A percentile compares a stretch with the other conserved stretches of the same genome.
These are phyloP conservation scores for Candida nitratophila DNA, from an alignment of 805 yeast genomes.

Conservation along the genomic window DNA sequence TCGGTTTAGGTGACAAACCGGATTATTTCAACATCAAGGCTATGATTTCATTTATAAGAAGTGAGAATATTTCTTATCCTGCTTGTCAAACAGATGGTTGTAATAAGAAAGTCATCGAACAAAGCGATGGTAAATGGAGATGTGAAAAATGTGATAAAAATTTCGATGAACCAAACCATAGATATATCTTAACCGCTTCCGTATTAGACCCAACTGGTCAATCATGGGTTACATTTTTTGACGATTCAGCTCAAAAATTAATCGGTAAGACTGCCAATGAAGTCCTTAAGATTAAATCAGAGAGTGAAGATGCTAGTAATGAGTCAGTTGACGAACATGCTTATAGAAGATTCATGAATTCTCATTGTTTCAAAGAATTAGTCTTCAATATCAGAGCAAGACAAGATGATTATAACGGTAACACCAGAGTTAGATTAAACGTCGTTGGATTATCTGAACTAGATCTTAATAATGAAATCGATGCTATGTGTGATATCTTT, in stretches of 20 bases:
- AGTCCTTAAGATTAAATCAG: constrained; percentile 37
- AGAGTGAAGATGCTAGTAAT: constrained; percentile 28
- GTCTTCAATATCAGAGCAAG: constrained; percentile 74
- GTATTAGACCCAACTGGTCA: constrained; percentile 80
- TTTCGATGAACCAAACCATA: constrained; percentile 61
- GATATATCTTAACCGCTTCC: constrained; percentile 72
- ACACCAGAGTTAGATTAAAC: constrained; percentile 67
- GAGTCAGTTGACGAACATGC: constrained; percentile 40
- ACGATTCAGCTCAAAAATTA: constrained; percentile 69
- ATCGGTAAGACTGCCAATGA: constrained; percentile 59
- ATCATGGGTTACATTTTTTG: constrained; percentile 81
- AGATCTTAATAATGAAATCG: constrained; percentile 55
- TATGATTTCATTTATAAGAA: constrained; percentile 59
- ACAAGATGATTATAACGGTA: constrained; percentile 79
- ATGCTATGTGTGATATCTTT: constrained; percentile 42
- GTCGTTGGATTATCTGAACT: constrained; percentile 47
- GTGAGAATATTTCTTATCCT: constrained; percentile 80
- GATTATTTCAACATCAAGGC: constrained; percentile 78
- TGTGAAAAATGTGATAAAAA: constrained; percentile 85
- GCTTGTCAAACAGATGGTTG: constrained; percentile 78
- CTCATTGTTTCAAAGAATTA: constrained; percentile 57
- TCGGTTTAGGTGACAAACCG: constrained; percentile 71
- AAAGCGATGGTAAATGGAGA: constrained; percentile 73
- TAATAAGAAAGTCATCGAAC: constrained; percentile 76
- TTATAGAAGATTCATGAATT: constrained; percentile 18